A percentile compares a stretch with the other conserved stretches of the same genome.
phyloP scores from a whole-genome alignment of 1,284 basidiomycete species.

The Microbotryum silenes-acaulis region DNA sequence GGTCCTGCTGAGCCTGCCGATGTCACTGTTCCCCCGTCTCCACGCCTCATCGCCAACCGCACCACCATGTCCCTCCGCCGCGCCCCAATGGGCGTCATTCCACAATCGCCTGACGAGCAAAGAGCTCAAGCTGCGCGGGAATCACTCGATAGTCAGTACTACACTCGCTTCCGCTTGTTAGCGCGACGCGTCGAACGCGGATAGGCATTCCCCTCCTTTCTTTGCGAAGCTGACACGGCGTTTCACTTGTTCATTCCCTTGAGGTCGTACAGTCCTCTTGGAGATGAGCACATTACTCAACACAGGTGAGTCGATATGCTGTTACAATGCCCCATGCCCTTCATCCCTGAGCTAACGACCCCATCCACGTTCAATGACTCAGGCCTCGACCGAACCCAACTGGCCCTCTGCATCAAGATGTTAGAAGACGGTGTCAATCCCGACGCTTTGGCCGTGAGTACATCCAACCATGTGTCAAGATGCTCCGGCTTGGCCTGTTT shows the following conservation, averaged over 20 bases:
- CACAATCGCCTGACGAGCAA: background rate
- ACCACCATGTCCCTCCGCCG: background rate
- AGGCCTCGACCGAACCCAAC: slow-evolving; percentile 19
- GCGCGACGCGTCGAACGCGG: too few relatives aligned
- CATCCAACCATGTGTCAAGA: background rate
- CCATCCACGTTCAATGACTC: too few relatives aligned
- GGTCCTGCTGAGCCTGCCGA: too few relatives aligned
- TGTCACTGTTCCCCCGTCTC: too few relatives aligned
- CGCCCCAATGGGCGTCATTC: background rate
- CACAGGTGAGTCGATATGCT: background rate
- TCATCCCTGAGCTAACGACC: background rate
- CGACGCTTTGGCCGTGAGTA: slow-evolving; percentile 19
- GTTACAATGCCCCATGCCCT: too few relatives aligned
- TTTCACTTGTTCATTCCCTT: background rate
- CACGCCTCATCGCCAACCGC: background rate
- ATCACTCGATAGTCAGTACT: slow-evolving; percentile 1
- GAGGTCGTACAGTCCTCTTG: background rate
- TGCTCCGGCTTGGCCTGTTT: background rate
- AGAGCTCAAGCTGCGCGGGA: background rate
- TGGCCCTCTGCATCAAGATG: slow-evolving; percentile 17
- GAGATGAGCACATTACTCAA: slow-evolving; percentile 6
- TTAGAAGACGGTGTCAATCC: slow-evolving; percentile 24
- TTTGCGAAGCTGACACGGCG: background rate
- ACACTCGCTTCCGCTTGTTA: too few relatives aligned
- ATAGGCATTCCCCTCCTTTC: background rate